Conservation (phyloP, 1,284 basidiomycete genomes). For the Albatrellus sp. region DNA sequence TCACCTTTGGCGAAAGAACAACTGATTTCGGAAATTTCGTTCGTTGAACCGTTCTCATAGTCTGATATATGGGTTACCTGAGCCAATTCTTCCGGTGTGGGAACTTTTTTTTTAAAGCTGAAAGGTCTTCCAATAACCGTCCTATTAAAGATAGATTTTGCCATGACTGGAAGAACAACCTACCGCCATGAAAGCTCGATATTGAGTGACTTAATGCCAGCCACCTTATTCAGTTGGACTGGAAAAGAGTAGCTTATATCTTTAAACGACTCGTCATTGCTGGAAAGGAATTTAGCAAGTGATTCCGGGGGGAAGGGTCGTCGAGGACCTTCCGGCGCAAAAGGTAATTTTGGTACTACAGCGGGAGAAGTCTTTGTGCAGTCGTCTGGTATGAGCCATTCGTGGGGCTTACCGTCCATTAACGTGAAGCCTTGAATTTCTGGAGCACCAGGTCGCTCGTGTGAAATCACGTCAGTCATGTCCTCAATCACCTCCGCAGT, state of each 20-base stretch:
- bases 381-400: too few species aligned
- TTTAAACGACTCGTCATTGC: background rate
- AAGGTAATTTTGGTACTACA: too few species aligned
- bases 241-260: background rate
- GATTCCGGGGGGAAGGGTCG: too few species aligned
- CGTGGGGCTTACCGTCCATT: background rate
- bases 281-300: too few species aligned
- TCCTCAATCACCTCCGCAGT: background rate
- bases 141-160: background rate
- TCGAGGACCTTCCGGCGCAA: too few species aligned
- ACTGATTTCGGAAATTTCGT: background rate
- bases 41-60: background rate
- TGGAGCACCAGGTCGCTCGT: background rate
- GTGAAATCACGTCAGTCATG: background rate
- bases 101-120: background rate
- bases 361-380: too few species aligned
- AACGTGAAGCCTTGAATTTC: background rate
- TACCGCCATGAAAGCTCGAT: constrained; percentile 4
- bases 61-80: background rate
- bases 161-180: background rate
- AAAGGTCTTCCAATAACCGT: constrained; percentile 1
- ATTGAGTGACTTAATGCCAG: constrained; percentile 1
- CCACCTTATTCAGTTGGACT: background rate
- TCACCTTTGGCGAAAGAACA: background rate
- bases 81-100: constrained; percentile 1